phyloP scores from a whole-genome alignment of 768 basidiomycete genomes.

The Lactarius psammicola region DNA sequence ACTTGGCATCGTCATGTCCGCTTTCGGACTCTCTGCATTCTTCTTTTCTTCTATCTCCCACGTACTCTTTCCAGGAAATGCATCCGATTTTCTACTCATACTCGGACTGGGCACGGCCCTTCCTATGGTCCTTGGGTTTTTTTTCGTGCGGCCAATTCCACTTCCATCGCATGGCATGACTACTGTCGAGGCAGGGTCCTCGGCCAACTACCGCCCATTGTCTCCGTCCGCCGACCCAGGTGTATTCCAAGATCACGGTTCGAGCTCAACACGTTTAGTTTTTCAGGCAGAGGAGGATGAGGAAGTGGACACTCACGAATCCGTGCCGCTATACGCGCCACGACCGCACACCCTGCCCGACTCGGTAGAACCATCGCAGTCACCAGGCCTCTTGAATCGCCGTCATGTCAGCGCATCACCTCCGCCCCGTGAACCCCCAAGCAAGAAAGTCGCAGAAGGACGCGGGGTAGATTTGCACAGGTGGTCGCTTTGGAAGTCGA shows the following conservation, averaged over 20 bases:
- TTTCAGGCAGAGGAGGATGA: background rate
- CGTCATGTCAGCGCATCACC: background rate
- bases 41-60: constrained; percentile 79
- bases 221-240: constrained; percentile 24
- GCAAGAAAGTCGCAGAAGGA: constrained; percentile 24
- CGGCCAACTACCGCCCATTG: constrained; percentile 27
- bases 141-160: constrained; percentile 70
- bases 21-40: constrained; percentile 75
- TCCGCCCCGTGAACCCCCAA: background rate
- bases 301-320: constrained; percentile 16
- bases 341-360: constrained; percentile 8
- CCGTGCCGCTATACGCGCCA: background rate
- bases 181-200: constrained; percentile 30
- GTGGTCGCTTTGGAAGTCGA: constrained; percentile 45
- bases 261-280: constrained; percentile 21
- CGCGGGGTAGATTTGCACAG: constrained; percentile 54
- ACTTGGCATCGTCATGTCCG: constrained; percentile 38
- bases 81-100: constrained; percentile 70
- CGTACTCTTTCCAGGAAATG: constrained; percentile 70
- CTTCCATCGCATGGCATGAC: constrained; percentile 41
- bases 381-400: constrained; percentile 6
- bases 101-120: constrained; percentile 75
- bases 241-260: constrained; percentile 20
- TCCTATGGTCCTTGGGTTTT: constrained; percentile 76
- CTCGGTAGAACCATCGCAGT: constrained; percentile 16